Percentiles rank a stretch among this genome's conserved stretches.
These are phyloP conservation scores for Myxozyma neglecta DNA, from an alignment of 805 yeast genomes.

Conservation along the genomic window DNA sequence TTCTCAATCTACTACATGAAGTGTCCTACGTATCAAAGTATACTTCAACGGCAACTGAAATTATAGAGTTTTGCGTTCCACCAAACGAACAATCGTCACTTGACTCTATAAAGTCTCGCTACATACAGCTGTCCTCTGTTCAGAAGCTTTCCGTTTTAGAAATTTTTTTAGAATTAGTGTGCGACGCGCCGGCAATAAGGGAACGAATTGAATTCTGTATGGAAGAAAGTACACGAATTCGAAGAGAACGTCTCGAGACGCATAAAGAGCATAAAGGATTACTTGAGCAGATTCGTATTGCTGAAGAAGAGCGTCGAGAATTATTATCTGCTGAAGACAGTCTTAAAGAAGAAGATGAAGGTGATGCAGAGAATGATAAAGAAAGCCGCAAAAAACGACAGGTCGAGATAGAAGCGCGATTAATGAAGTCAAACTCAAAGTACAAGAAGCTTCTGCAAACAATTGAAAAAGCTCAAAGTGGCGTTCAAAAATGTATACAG, in stretches of 20 bases:
- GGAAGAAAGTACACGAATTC: conserved; percentile 59
- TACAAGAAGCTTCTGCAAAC: conserved; percentile 41
- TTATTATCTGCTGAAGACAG: conserved; percentile 16
- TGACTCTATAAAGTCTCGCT: conserved; percentile 52
- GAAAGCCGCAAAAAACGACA: conserved; percentile 36
- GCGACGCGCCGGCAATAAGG: conserved; percentile 60
- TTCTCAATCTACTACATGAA: conserved; percentile 68
- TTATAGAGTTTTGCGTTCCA: conserved; percentile 62
- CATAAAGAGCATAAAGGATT: conserved; percentile 58
- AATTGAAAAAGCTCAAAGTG: conserved; percentile 36
- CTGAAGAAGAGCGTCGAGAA: conserved; percentile 41
- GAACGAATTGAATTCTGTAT: conserved; percentile 64
- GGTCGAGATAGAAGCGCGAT: conserved; percentile 29
- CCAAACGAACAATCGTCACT: conserved; percentile 48
- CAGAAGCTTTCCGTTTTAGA: conserved; percentile 59
- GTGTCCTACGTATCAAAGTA: conserved; percentile 60
- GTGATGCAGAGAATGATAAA: background rate
- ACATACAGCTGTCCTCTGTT: conserved; percentile 54
- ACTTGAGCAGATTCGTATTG: conserved; percentile 52
- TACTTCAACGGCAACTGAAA: conserved; percentile 49
- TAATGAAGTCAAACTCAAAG: conserved; percentile 41
- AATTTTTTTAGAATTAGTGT: conserved; percentile 62
- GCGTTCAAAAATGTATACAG: conserved; percentile 49
- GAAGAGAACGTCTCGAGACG: conserved; percentile 67
- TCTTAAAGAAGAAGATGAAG: conserved; percentile 2